These are phyloP conservation scores for Cymbopogon citratus DNA, from an alignment of 176 grass and related monocot genomes.

Conservation along the genomic window DNA sequence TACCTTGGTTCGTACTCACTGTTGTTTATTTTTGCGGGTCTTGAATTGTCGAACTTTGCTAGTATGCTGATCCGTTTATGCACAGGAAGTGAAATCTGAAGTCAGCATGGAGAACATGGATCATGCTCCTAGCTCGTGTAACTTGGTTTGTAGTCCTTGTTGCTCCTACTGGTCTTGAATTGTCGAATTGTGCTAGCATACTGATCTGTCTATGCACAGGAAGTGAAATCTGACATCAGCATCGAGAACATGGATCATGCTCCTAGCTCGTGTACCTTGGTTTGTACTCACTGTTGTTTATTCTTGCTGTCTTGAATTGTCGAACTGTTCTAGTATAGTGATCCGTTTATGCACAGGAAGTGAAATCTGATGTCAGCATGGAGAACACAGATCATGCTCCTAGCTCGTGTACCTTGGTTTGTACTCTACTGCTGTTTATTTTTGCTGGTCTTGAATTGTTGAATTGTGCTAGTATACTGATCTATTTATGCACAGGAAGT, in stretches of 20 bases:
- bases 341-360: conserved; percentile 36
- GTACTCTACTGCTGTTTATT: background rate
- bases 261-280: conserved; percentile 16
- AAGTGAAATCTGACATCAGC: too few relatives aligned
- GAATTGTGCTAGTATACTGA: background rate
- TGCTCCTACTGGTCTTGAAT: too few relatives aligned
- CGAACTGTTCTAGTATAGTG: background rate
- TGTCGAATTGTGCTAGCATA: too few relatives aligned
- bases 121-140: background rate
- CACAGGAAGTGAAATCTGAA: conserved; percentile 60
- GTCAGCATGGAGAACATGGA: conserved; percentile 53
- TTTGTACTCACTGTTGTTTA: conserved; percentile 26
- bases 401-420: background rate
- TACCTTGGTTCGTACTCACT: conserved; percentile 35
- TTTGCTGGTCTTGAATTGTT: background rate
- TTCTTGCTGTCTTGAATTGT: background rate
- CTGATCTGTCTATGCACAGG: too few relatives aligned
- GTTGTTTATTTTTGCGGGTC: background rate
- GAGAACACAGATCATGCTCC: background rate
- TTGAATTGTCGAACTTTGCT: background rate
- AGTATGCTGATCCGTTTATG: background rate
- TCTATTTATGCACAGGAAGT: background rate
- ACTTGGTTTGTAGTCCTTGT: conserved; percentile 34
- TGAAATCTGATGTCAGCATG: too few relatives aligned
- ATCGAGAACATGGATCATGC: background rate